A percentile compares a stretch with the other conserved stretches of the same genome.
phyloP scores from a whole-genome alignment of 768 basidiomycete genomes.

The Tricholoma sp. region DNA sequence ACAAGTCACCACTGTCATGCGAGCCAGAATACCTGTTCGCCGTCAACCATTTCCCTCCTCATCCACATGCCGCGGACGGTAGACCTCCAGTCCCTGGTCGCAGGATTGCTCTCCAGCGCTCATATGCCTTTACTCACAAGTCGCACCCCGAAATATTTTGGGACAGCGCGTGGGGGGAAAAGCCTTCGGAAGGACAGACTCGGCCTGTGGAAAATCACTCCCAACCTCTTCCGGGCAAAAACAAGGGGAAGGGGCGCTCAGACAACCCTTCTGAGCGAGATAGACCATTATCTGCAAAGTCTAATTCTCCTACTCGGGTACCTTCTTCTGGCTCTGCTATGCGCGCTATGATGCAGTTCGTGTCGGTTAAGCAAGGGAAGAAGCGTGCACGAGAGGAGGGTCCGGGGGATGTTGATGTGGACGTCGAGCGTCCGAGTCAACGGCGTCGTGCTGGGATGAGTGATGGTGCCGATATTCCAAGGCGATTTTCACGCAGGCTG shows the following conservation, averaged over 20 bases:
- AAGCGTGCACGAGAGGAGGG: slow-evolving; percentile 5
- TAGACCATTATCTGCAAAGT: background rate
- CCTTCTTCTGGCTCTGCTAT: background rate
- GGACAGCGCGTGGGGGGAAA: background rate
- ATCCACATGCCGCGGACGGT: background rate
- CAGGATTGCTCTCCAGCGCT: background rate
- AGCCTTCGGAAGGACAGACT: background rate
- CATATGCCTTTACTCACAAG: slow-evolving; percentile 1
- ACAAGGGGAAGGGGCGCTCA: background rate
- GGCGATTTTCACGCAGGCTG: background rate
- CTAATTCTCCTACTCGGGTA: background rate
- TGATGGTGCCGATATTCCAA: background rate
- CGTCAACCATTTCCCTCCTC: background rate
- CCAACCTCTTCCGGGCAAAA: background rate
- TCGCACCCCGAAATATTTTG: slow-evolving; percentile 2
- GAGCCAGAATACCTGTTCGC: background rate
- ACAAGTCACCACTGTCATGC: background rate
- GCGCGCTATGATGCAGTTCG: background rate
- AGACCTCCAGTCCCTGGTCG: background rate
- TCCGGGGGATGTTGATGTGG: background rate
- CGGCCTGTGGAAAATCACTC: background rate
- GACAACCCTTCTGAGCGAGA: background rate
- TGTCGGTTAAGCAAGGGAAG: background rate
- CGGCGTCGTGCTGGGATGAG: background rate
- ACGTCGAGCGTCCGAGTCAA: background rate